These are phyloP conservation scores for Cladosporium oxysporum DNA, from an alignment of 2,329 filamentous ascomycete genomes.

Conservation along the genomic window DNA sequence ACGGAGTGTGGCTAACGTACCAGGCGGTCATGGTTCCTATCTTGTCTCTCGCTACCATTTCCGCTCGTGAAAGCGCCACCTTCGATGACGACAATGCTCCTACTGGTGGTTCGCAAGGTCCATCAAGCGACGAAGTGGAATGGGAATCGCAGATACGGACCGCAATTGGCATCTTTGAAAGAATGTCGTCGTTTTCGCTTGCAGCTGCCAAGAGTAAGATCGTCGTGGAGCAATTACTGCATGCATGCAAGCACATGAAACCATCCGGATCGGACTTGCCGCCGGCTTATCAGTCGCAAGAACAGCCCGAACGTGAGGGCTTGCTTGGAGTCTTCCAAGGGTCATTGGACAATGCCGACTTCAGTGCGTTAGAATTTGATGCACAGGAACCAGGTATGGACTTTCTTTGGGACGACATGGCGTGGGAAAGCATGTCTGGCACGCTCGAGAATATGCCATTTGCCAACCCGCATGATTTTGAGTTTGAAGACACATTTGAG, in stretches of 20 bases:
- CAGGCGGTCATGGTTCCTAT: slow-evolving; percentile 79
- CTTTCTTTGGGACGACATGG: slow-evolving; percentile 26
- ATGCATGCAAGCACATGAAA: slow-evolving; percentile 35
- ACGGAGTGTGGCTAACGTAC: slow-evolving; percentile 78
- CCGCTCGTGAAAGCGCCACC: slow-evolving; percentile 17
- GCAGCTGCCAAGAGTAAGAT: slow-evolving; percentile 47
- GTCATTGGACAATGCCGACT: not conserved
- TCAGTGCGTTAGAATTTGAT: slow-evolving; percentile 20
- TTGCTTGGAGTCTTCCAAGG: slow-evolving; percentile 9
- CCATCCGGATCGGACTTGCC: not conserved
- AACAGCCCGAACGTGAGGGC: not conserved
- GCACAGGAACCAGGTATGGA: slow-evolving; percentile 22
- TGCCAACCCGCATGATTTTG: not conserved
- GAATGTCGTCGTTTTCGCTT: slow-evolving; percentile 47
- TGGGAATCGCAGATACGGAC: slow-evolving; percentile 45
- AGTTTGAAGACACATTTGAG: not conserved
- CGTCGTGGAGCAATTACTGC: slow-evolving; percentile 45
- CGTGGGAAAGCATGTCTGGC: slow-evolving; percentile 25
- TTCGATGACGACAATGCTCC: slow-evolving; percentile 11
- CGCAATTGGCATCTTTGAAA: slow-evolving; percentile 45
- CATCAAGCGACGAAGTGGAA: slow-evolving; percentile 38
- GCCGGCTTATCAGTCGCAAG: not conserved
- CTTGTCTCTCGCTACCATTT: slow-evolving; percentile 62
- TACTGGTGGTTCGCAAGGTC: not conserved
- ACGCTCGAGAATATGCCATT: slow-evolving; percentile 2